phyloP scores from a whole-genome alignment of 1,284 basidiomycete species.

The Ganoderma leucocontextum region DNA sequence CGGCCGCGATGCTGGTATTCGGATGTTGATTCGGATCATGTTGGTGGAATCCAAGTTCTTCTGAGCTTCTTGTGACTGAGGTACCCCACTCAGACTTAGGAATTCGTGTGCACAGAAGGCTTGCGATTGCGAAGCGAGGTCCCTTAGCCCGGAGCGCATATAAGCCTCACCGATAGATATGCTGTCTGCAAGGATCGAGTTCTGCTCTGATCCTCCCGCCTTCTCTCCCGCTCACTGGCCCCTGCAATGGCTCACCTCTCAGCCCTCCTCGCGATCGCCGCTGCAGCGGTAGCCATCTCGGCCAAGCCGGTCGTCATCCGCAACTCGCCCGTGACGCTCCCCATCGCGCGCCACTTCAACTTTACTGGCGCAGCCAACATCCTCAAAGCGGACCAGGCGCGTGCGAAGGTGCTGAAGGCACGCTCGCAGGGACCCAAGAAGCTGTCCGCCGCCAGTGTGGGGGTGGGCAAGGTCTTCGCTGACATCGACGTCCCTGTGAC shows the following conservation, averaged over 20 bases:
- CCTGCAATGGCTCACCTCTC: constrained; percentile 2
- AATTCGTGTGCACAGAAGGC: background rate
- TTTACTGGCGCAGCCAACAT: constrained; percentile 30
- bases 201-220: background rate
- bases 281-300: constrained; percentile 18
- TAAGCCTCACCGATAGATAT: background rate
- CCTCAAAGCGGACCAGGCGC: constrained; percentile 36
- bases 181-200: background rate
- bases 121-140: background rate
- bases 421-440: constrained; percentile 18
- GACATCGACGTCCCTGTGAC: constrained; percentile 35
- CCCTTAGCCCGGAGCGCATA: background rate
- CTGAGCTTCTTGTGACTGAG: background rate
- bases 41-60: background rate
- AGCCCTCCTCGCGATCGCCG: constrained; percentile 29
- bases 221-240: background rate
- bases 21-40: background rate
- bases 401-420: constrained; percentile 36
- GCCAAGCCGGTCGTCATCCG: constrained; percentile 37
- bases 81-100: background rate
- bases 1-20: background rate
- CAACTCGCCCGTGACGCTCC: constrained; percentile 35
- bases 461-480: constrained; percentile 28
- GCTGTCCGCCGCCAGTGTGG: constrained; percentile 4
- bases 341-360: constrained; percentile 38